These are phyloP conservation scores for Calocybe gambosa DNA, from an alignment of 1,284 basidiomycete genomes.

Conservation along the genomic window DNA sequence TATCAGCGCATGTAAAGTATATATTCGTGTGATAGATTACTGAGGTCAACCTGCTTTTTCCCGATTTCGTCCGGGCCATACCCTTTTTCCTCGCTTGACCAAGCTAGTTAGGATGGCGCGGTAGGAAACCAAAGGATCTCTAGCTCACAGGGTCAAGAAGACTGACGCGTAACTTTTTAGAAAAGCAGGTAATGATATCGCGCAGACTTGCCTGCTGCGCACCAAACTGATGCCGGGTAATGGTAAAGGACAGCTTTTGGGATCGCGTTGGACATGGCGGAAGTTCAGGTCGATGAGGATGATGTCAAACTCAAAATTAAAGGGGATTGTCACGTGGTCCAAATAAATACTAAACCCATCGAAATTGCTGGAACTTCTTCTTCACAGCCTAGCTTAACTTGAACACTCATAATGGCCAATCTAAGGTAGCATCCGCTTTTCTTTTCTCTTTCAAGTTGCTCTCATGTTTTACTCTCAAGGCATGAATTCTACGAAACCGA, in stretches of 20 bases:
- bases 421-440: conserved; percentile 32
- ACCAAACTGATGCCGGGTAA: conserved; percentile 52
- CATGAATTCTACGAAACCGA: conserved; percentile 89
- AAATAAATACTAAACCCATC: conserved; percentile 11
- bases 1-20: background rate
- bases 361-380: conserved; percentile 20
- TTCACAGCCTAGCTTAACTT: background rate
- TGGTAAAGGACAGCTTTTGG: conserved; percentile 61
- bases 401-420: conserved; percentile 27
- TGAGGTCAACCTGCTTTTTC: conserved; percentile 53
- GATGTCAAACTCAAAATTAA: background rate
- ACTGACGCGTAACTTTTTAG: conserved; percentile 23
- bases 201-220: conserved; percentile 44
- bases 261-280: conserved; percentile 26
- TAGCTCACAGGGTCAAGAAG: conserved; percentile 43
- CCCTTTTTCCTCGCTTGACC: conserved; percentile 61
- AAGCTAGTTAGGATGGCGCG: conserved; percentile 5
- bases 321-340: conserved; percentile 19
- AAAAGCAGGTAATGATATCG: conserved; percentile 11
- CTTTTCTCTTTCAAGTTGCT: background rate
- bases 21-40: conserved; percentile 26
- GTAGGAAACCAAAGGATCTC: background rate
- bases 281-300: background rate
- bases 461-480: conserved; percentile 31
- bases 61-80: conserved; percentile 67